Base-by-base conservation (phyloP, 169 alveolate species). In the Cryptosporidium sp. region DNA sequence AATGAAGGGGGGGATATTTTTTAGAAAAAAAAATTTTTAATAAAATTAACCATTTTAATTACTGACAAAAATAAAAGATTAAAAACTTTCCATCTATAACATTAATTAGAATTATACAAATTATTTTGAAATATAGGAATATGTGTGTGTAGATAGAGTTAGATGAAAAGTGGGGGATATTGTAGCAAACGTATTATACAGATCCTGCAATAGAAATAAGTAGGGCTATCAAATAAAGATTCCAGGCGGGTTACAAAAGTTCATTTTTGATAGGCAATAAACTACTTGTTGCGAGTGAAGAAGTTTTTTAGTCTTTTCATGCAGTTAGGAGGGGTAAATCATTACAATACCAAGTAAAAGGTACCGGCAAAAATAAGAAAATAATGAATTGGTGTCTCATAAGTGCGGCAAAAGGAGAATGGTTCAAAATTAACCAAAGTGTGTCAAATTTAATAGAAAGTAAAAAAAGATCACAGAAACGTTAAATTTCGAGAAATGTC, bases 401-500 rank as follows among this genome's bases (percentile, higher is more conserved):
- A 26, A 35, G 2, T 59, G 86, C 86, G 86, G 86, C 39, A 73
- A 35, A 35, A 70, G 8, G 39, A 10, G 55, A 69, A 21, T 23
- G 26, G 39, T 69, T 41, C 10, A 50, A 69, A 69, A 69, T 23
- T 39, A 70, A 43, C 33, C 23, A 26, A 12, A 70, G n/a, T 16
- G 33, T 48, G 67, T 26, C 29, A 55, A 55, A 55, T 55, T 55
- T 55, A 26, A 18, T 33, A 31, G 69, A 8, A 58, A 37, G 51
- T 73, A 55, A 59, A 10, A 52, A 50, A 73, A 58, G 71, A 52
- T 9, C 23, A 26, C 39, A 70, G 37, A 21, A 50, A 29, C 18
- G 23, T 23, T 50, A 9, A 70, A 45, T 59, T 62, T 43, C 52
- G 12, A 65, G 48, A 75, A 59, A 94, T 94, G 97, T 95, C 97